A percentile compares a stretch with the other conserved stretches of the same genome.
phyloP scores from a whole-genome alignment of 2,329 filamentous ascomycete genomes.

The Exserohilum rostratum region DNA sequence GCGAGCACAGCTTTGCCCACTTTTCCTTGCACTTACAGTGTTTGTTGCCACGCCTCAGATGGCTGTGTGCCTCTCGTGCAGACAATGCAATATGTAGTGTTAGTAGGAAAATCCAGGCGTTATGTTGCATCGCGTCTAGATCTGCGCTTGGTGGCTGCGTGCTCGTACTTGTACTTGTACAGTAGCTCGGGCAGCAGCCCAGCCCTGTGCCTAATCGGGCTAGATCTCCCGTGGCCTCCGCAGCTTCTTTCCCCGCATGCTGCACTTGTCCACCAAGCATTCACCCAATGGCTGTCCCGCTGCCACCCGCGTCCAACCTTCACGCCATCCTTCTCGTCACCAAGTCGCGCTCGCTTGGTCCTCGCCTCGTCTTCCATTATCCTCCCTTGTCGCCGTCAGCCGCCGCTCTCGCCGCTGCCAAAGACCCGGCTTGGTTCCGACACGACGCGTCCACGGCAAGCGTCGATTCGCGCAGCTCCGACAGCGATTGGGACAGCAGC shows the following conservation, averaged over 20 bases:
- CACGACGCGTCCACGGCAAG: constrained; percentile 46
- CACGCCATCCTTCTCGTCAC: constrained; percentile 50
- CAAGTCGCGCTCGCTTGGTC: constrained; percentile 47
- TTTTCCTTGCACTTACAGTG: no score
- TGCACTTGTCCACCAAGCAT: constrained; percentile 3
- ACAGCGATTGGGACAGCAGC: constrained; percentile 48
- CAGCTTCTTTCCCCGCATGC: constrained; percentile 13
- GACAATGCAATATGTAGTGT: no score
- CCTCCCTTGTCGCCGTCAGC: constrained; percentile 48
- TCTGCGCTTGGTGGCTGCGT: no score
- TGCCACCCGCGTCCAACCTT: constrained; percentile 47
- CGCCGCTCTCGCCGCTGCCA: constrained; percentile 41
- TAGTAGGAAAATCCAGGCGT: no score
- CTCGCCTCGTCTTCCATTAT: constrained; percentile 52
- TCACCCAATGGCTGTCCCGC: constrained; percentile 35
- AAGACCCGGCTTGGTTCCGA: constrained; percentile 46
- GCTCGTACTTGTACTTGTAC: no score
- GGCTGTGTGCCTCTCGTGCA: no score
- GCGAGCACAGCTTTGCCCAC: no score
- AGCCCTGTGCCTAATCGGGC: constrained; percentile 5
- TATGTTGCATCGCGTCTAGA: no score
- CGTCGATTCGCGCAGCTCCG: constrained; percentile 39
- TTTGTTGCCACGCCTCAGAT: no score
- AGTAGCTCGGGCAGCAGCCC: neutral
- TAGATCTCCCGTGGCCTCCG: constrained; percentile 26